Percentiles rank a stretch among this genome's conserved stretches.
phyloP scores from a whole-genome alignment of 495 filamentous ascomycete species.

The Immersiella caudata region DNA sequence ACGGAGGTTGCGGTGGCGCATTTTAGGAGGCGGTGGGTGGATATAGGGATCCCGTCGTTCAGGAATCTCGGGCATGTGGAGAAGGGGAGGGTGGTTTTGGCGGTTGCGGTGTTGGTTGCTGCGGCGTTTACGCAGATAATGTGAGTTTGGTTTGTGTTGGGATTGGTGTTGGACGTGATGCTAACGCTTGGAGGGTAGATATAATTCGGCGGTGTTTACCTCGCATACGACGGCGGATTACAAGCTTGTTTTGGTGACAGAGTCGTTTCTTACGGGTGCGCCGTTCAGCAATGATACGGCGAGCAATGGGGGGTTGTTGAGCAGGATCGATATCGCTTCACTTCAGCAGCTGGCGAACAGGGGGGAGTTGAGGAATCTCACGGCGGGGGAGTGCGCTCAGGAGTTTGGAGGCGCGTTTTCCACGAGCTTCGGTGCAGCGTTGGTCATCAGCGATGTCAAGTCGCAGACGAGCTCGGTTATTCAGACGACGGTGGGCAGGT shows the following conservation, averaged over 20 bases:
- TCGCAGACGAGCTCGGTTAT: slow-evolving; percentile 38
- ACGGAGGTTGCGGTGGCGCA: slow-evolving; percentile 55
- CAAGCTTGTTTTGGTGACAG: slow-evolving; percentile 43
- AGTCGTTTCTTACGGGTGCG: slow-evolving; percentile 41
- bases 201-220: slow-evolving; percentile 51
- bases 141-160: too few species aligned
- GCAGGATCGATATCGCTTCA: slow-evolving; percentile 36
- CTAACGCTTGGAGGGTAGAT: slow-evolving; percentile 35
- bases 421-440: slow-evolving; percentile 36
- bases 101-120: slow-evolving; percentile 38
- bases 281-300: slow-evolving; percentile 40
- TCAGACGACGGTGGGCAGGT: slow-evolving; percentile 31
- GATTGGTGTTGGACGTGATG: neutral
- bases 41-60: slow-evolving; percentile 56
- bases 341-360: slow-evolving; percentile 39
- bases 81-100: slow-evolving; percentile 40
- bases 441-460: slow-evolving; percentile 37
- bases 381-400: slow-evolving; percentile 32
- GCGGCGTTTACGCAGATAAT: slow-evolving; percentile 49
- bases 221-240: slow-evolving; percentile 38
- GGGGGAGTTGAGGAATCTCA: slow-evolving; percentile 33
- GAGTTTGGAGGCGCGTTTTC: slow-evolving; percentile 38
- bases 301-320: slow-evolving; percentile 38
- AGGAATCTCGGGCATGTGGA: slow-evolving; percentile 51
- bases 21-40: slow-evolving; percentile 48